Evolutionary conservation across 1,139 yeast genomes (phyloP).

Genomic region (Yamadazyma trypodendri): DNA sequence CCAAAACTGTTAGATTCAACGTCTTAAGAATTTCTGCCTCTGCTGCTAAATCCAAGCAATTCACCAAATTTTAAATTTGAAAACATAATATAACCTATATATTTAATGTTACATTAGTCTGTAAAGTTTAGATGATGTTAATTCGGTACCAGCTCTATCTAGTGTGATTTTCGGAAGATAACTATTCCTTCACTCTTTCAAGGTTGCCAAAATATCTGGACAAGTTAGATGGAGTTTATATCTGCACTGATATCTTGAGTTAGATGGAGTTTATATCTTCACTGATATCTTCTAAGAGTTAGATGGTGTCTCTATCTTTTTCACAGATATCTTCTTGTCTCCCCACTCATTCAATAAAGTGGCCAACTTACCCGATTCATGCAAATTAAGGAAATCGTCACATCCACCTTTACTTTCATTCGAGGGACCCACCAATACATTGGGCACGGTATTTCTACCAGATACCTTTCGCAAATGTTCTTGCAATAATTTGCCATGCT

Average conservation of each 20-base stretch:
- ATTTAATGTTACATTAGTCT: slow-evolving; percentile 20
- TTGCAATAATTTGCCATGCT: slow-evolving; percentile 63
- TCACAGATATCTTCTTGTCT: slow-evolving; percentile 52
- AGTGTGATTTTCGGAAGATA: too few relatives aligned
- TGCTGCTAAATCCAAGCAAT: slow-evolving; percentile 89
- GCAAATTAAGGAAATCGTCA: slow-evolving; percentile 72
- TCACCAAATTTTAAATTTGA: slow-evolving; percentile 81
- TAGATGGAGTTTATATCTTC: too few relatives aligned
- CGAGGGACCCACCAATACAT: slow-evolving; percentile 58
- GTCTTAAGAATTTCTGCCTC: slow-evolving; percentile 94
- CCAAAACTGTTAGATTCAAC: slow-evolving; percentile 99
- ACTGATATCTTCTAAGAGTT: slow-evolving; percentile 29
- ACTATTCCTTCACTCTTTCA: too few relatives aligned
- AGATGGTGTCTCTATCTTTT: slow-evolving; percentile 55
- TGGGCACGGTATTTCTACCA: slow-evolving; percentile 72
- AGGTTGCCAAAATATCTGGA: too few relatives aligned
- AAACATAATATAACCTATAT: slow-evolving; percentile 10
- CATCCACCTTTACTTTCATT: slow-evolving; percentile 66
- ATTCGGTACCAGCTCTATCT: too few relatives aligned
- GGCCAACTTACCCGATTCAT: slow-evolving; percentile 52
- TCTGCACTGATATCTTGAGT: too few relatives aligned
- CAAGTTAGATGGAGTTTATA: too few relatives aligned
- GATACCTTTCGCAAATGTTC: slow-evolving; percentile 54
- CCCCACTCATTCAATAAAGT: slow-evolving; percentile 61
- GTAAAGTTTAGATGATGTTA: too few relatives aligned